These are phyloP conservation scores for Penicillium sp. DNA, from an alignment of 2,329 filamentous ascomycete species.

Conservation along the genomic window DNA sequence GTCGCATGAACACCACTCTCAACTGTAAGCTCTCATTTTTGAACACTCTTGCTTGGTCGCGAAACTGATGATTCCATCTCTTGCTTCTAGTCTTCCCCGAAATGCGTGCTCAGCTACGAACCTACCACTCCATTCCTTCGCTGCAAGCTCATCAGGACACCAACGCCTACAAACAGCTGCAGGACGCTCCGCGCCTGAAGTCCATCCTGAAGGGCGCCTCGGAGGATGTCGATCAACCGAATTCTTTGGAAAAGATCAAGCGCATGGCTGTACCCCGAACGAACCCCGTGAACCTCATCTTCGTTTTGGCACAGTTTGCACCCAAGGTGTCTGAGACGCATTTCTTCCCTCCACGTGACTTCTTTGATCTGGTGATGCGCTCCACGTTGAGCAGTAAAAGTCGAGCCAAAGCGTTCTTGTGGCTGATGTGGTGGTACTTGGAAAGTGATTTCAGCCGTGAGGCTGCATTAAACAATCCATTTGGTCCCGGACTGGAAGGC, in stretches of 20 bases:
- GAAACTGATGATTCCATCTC: conserved; percentile 3
- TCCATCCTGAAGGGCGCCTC: conserved; percentile 96
- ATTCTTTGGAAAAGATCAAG: conserved; percentile 80
- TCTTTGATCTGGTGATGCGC: conserved; percentile 96
- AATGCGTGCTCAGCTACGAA: conserved; percentile 96
- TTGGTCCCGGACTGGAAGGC: conserved; percentile 60
- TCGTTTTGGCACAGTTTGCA: conserved; percentile 86
- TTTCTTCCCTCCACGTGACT: conserved; percentile 81
- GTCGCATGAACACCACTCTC: conserved; percentile 96
- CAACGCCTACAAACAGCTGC: conserved; percentile 95
- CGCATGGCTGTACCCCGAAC: conserved; percentile 69
- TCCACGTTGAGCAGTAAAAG: conserved; percentile 78
- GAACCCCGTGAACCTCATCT: conserved; percentile 96
- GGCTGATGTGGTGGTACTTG: conserved; percentile 99
- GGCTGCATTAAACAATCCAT: conserved; percentile 86
- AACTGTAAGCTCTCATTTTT: conserved; percentile 67
- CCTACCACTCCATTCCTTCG: conserved; percentile 96
- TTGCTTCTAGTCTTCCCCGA: conserved; percentile 81
- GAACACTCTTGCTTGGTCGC: neutral
- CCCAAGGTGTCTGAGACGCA: conserved; percentile 91
- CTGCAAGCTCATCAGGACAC: conserved; percentile 93
- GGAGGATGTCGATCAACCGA: conserved; percentile 85
- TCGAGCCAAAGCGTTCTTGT: conserved; percentile 84
- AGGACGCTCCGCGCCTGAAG: conserved; percentile 93
- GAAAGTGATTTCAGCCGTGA: conserved; percentile 93